A percentile compares a stretch with the other conserved stretches of the same genome.
Conservation (phyloP, 2,329 filamentous ascomycete species). For the Geosmithia putterillii region DNA sequence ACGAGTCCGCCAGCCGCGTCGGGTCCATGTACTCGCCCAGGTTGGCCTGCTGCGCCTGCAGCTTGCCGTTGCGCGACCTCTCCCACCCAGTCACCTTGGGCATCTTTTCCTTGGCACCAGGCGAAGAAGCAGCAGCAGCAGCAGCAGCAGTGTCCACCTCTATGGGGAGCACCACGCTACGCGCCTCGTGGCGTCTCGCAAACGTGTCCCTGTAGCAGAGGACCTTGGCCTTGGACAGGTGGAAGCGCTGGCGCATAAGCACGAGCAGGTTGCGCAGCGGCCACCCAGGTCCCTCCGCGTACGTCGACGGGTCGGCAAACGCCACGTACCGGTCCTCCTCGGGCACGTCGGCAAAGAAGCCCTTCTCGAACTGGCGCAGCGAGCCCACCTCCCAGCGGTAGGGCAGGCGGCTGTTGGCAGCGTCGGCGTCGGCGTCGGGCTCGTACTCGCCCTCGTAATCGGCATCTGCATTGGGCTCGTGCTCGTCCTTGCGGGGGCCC, state of each 20-base stretch:
- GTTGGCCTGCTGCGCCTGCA: constrained; percentile 67
- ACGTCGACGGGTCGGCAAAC: constrained; percentile 90
- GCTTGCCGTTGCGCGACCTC: constrained; percentile 64
- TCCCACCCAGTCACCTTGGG: constrained; percentile 97
- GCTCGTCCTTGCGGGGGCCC: constrained; percentile 9
- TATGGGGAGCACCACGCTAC: constrained; percentile 66
- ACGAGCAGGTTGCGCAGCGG: constrained; percentile 81
- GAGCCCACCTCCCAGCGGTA: constrained; percentile 70
- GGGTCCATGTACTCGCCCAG: constrained; percentile 93
- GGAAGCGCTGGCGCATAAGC: constrained; percentile 71
- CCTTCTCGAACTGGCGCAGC: constrained; percentile 67
- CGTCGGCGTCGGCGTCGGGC: constrained; percentile 32
- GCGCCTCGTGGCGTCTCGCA: constrained; percentile 61
- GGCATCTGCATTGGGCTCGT: constrained; percentile 27
- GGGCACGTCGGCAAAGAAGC: constrained; percentile 67
- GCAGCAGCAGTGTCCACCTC: constrained; percentile 36
- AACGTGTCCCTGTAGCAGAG: constrained; percentile 85
- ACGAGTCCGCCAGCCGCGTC: constrained; percentile 73
- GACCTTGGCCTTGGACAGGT: constrained; percentile 65
- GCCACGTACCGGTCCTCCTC: constrained; percentile 70
- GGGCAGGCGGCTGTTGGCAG: constrained; percentile 34
- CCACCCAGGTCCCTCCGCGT: constrained; percentile 80
- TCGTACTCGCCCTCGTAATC: constrained; percentile 17
- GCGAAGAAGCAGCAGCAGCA: constrained; percentile 17
- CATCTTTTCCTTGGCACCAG: constrained; percentile 30